Percentiles rank a stretch among this genome's conserved stretches.
phyloP scores from a whole-genome alignment of 257 asterid genomes.

The Przewalskia tangutica region DNA sequence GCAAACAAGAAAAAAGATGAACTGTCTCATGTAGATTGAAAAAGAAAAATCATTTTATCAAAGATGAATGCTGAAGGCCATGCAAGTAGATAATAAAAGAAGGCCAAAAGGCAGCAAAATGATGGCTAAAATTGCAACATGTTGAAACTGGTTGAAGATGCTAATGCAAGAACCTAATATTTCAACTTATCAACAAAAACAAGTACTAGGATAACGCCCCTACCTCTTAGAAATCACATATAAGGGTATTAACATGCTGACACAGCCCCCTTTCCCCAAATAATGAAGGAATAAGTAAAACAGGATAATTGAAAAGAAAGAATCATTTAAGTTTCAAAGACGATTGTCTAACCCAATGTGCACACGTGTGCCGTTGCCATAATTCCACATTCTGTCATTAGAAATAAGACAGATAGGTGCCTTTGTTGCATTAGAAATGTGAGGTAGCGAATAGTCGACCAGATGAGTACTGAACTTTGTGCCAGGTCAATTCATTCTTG shows the following conservation, averaged over 20 bases:
- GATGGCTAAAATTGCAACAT: not conserved
- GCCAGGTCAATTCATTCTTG: slow-evolving; percentile 23
- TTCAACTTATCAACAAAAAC: not conserved
- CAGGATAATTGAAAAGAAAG: not conserved
- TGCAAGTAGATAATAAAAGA: not conserved
- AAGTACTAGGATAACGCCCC: not conserved
- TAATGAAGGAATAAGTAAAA: not conserved
- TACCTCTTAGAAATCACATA: not conserved
- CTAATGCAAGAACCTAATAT: not conserved
- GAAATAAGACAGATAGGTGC: not conserved
- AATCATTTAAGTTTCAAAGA: not conserved
- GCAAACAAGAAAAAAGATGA: not conserved
- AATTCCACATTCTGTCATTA: not conserved
- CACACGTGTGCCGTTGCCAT: not conserved
- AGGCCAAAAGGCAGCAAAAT: not conserved
- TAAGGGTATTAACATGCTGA: not conserved
- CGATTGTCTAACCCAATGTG: not conserved
- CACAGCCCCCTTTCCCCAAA: not conserved
- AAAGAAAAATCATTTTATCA: not conserved
- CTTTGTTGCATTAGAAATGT: not conserved
- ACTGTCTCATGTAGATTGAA: not conserved
- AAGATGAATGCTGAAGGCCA: not conserved
- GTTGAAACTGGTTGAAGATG: not conserved
- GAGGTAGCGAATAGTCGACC: not conserved
- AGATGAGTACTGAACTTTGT: not conserved